Evolutionary conservation across 2,329 filamentous ascomycete species (phyloP), one percentile per base, ranked within the genome.

Genomic region (Apiospora aurea): DNA sequence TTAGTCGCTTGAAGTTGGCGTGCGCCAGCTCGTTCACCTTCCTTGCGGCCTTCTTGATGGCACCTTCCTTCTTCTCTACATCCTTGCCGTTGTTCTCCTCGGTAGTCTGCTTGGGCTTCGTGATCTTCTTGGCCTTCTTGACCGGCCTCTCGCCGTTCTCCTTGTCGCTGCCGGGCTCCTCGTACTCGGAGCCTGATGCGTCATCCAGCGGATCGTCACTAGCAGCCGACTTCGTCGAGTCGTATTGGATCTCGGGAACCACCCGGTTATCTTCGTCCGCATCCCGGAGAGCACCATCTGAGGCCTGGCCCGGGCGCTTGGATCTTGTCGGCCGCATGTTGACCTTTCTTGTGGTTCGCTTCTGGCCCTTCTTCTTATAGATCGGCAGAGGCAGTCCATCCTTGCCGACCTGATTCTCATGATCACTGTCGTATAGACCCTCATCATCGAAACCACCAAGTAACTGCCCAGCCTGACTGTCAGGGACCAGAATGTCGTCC

Each of bases 321-420:
- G 80, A 79, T 71, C 84, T 80, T 0, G 82, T 86, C 1, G 89
- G 89, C 74, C 83, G 86, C 84, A 92, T 93, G 73, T 91, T 94
- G 71, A 89, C 86, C 67, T 87, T 85, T 74, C 91, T 86, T 3
- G 94, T 96, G 71, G 93, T 94, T 73, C 94, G 87, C 85, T 96
- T 96, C 79, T 93, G 88, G 0, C 93, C 93, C 84, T 93, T 94
- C 87, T 96, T 96, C 86, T 95, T 96, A 85, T 88, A 96, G 1
- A 89, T 82, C 70, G 87, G 89, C 49, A 90, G 80, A 2, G 90
- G 90, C 74, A 88, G 85, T 1, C 90, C 90, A 76, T 90, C 83
- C n/a, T 84, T 85, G 70, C 85, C 89, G 16, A 87, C 71, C 4
- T 79, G 78, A 0, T 84, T 82, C 49, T 88, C 87, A n/a, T 88